Base-by-base conservation (phyloP, 148 eudicot genomes). In the Euryodendron excelsum region DNA sequence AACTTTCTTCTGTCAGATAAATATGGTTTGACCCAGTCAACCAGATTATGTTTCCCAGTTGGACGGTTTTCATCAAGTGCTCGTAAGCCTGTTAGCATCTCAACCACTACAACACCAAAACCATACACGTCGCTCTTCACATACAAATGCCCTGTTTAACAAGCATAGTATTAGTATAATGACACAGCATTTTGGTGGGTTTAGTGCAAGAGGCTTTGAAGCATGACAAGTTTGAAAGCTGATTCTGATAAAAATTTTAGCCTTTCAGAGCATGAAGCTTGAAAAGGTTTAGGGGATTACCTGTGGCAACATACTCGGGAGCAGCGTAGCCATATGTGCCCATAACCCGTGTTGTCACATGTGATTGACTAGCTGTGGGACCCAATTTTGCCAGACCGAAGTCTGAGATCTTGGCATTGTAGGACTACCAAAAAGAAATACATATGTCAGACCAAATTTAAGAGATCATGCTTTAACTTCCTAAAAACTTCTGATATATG, bases 241-340 rank as follows among this genome's bases (percentile, higher is more conserved):
- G 69, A 44, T 75, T 75, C 53, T 36, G 55, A 10, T 36, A 2
- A 44, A 31, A 30, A 50, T 66, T n/a, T n/a, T 30, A 4, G 41
- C 27, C 47, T 1, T 28, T 25, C 30, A 15, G 41, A 58, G 44
- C 10, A 5, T 28, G 3, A 34, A 34, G 25, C 37, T 28, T 8
- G 6, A 31, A 39, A 72, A 8, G 47, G 13, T 36, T 65, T 4
- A 66, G 71, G n/a, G 25, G 39, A 5, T 79, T 88, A 93, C 98
- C 98, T 82, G 98, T 93, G 73, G 93, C 89, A 59, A 94, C 84
- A 70, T 94, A 94, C 73, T 94, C 95, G 0, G 98, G 98, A 60
- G 98, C 98, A 39, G 95, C 93, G 73, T 92, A 94, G n/a, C 98
- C 98, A 61, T 83, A 74, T 20, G 93, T 88, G 56, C 98, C 98